These are phyloP conservation scores for Taphrina communis DNA, from an alignment of 1,139 yeast genomes.

Conservation along the genomic window DNA sequence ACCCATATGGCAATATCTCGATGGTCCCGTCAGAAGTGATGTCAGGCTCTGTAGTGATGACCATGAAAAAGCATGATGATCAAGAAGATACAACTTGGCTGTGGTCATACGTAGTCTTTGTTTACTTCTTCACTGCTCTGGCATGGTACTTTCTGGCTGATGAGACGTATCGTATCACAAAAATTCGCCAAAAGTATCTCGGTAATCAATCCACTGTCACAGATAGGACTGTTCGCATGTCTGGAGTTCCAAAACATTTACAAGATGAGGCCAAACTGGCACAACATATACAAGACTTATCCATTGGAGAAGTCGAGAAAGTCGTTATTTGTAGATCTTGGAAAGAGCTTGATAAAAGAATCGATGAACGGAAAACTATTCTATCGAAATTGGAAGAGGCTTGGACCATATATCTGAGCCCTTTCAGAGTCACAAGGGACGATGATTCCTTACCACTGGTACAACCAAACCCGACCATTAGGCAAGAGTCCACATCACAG, in stretches of 20 bases:
- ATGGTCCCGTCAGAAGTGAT: conserved; percentile 20
- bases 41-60: background rate
- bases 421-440: conserved; percentile 6
- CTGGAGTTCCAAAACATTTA: conserved; percentile 87
- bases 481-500: background rate
- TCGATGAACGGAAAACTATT: conserved; percentile 62
- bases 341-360: conserved; percentile 70
- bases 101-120: conserved; percentile 86
- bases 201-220: conserved; percentile 91
- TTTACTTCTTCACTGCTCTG: conserved; percentile 78
- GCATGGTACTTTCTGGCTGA: conserved; percentile 66
- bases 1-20: conserved; percentile 24
- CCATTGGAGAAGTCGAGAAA: conserved; percentile 78
- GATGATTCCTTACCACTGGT: conserved; percentile 38
- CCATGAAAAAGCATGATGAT: conserved; percentile 18
- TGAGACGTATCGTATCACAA: conserved; percentile 74
- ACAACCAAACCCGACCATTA: conserved; percentile 24
- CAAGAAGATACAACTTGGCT: conserved; percentile 53
- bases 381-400: conserved; percentile 67
- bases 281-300: conserved; percentile 74
- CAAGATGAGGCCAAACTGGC: conserved; percentile 72
- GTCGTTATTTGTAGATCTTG: conserved; percentile 85
- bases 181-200: conserved; percentile 77
- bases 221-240: conserved; percentile 84
- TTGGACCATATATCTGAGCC: conserved; percentile 69